phyloP scores from a whole-genome alignment of 371 early-diverging fungal genomes.

The Choanephora cucurbitarum region DNA sequence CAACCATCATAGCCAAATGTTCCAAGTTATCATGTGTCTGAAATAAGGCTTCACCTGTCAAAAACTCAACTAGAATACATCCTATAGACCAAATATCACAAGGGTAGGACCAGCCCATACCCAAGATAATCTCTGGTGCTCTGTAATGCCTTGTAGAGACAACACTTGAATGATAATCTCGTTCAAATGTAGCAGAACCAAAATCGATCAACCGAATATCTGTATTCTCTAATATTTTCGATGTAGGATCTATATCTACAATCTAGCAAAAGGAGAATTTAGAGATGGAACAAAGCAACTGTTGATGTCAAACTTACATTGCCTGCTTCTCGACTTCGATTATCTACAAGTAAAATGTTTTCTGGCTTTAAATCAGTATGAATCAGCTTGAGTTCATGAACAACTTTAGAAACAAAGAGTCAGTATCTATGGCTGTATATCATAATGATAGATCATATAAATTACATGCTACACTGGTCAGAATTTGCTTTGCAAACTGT shows the following conservation, averaged over 20 bases:
- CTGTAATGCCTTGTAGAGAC: slow-evolving; percentile 95
- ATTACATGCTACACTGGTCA: slow-evolving; percentile 76
- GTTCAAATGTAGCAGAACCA: slow-evolving; percentile 94
- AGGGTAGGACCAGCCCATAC: slow-evolving; percentile 91
- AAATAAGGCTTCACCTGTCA: slow-evolving; percentile 94
- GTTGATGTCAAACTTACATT: slow-evolving; percentile 12
- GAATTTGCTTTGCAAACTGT: slow-evolving; percentile 76
- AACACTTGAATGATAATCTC: slow-evolving; percentile 89
- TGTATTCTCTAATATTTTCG: slow-evolving; percentile 65
- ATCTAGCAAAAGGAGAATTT: slow-evolving; percentile 1
- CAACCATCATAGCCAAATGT: slow-evolving; percentile 77
- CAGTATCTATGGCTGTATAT: neutral
- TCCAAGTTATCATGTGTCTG: slow-evolving; percentile 88
- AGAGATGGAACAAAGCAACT: neutral
- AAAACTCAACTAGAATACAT: slow-evolving; percentile 93
- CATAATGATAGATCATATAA: neutral
- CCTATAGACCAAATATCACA: slow-evolving; percentile 98
- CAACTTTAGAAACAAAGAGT: slow-evolving; percentile 41
- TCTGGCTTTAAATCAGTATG: slow-evolving; percentile 97
- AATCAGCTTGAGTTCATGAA: slow-evolving; percentile 81
- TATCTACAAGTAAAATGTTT: slow-evolving; percentile 70
- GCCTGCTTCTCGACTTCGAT: slow-evolving; percentile 22
- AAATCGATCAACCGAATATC: slow-evolving; percentile 94
- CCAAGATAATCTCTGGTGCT: slow-evolving; percentile 95
- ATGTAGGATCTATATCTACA: slow-evolving; percentile 17